A percentile compares a stretch with the other conserved stretches of the same genome.
Evolutionary conservation across 257 asterid genomes (phyloP).

Genomic region (Rubia yunnanensis): DNA sequence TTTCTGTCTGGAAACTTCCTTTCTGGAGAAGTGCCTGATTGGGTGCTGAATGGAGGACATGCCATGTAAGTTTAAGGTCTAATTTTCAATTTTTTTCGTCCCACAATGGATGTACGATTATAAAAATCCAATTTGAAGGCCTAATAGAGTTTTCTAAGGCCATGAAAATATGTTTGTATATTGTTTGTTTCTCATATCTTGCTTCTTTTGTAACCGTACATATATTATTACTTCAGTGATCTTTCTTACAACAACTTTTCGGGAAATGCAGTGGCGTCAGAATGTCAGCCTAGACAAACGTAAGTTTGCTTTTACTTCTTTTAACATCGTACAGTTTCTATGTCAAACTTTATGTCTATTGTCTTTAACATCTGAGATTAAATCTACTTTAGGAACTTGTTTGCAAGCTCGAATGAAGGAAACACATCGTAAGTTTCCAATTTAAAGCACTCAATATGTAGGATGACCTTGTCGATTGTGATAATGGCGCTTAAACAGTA

Average conservation of each 20-base stretch:
- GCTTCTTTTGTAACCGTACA: no score
- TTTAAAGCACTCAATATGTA: not conserved
- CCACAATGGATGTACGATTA: not conserved
- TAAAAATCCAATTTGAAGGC: not conserved
- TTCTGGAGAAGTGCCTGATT: conserved; percentile 11
- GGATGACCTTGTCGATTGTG: not conserved
- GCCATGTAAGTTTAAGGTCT: not conserved
- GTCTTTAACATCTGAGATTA: not conserved
- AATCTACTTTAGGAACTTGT: conserved; percentile 8
- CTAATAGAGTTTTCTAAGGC: not conserved
- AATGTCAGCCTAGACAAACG: conserved; percentile 9
- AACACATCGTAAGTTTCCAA: conserved; percentile 8
- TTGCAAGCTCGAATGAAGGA: conserved; percentile 11
- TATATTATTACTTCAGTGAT: conserved; percentile 9
- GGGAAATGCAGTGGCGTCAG: not conserved
- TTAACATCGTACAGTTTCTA: no score
- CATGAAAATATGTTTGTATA: no score
- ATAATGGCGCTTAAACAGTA: not conserved
- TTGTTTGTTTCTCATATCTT: not conserved
- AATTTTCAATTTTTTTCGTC: not conserved
- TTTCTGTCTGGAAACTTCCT: conserved; percentile 11
- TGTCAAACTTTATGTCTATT: not conserved
- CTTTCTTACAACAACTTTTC: conserved; percentile 14
- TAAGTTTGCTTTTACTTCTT: not conserved
- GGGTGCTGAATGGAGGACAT: conserved; percentile 1